Evolutionary conservation across 768 basidiomycete genomes (phyloP).

Genomic region (Floccularia luteovirens): DNA sequence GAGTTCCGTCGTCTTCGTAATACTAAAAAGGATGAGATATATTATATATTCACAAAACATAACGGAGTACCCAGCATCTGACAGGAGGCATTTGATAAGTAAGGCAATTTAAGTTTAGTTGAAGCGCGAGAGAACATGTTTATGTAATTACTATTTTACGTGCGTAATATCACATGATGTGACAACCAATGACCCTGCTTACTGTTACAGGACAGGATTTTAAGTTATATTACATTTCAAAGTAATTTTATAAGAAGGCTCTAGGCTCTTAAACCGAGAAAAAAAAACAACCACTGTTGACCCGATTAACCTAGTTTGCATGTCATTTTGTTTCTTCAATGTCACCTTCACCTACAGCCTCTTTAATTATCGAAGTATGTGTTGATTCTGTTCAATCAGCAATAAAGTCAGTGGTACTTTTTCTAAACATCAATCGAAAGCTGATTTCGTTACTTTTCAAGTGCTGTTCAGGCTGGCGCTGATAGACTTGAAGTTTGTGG

Average conservation of each 20-base stretch:
- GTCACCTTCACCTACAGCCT: not conserved
- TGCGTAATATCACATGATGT: no score
- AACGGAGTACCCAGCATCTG: not conserved
- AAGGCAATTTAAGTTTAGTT: no score
- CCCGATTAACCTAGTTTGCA: no score
- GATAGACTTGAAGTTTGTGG: conserved; percentile 73
- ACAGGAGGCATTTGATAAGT: conserved; percentile 1
- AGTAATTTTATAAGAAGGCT: no score
- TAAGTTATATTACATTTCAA: no score
- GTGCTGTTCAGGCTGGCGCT: conserved; percentile 66
- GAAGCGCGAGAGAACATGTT: no score
- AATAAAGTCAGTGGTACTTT: conserved; percentile 36
- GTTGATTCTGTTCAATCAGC: conserved; percentile 75
- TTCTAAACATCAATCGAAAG: conserved; percentile 1
- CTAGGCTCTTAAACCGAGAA: no score
- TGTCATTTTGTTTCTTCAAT: no score
- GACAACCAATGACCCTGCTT: no score
- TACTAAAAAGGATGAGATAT: conserved; percentile 7
- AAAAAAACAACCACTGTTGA: no score
- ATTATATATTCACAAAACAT: not conserved
- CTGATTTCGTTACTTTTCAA: conserved; percentile 18
- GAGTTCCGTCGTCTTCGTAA: conserved; percentile 13
- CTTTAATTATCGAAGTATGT: conserved; percentile 52
- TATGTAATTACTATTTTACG: no score
- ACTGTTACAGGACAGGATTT: no score